Percentiles rank a stretch among this genome's conserved stretches.
These are phyloP conservation scores for Panicum virgatum DNA, from an alignment of 202 grass and related monocot species.

Conservation along the genomic window DNA sequence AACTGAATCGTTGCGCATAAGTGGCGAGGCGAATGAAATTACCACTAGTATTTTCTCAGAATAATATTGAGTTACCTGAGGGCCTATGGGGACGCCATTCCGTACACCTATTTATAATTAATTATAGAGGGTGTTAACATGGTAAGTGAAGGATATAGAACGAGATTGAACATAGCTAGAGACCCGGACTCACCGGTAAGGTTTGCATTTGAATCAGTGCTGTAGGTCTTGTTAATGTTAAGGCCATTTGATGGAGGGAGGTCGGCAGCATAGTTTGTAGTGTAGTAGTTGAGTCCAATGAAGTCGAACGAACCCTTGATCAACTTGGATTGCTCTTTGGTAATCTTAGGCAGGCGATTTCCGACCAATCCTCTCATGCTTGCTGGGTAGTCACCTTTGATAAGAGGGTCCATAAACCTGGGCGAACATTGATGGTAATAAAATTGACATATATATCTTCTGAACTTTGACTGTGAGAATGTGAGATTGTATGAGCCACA, in stretches of 20 bases:
- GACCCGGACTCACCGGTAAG: constrained; percentile 23
- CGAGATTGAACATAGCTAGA: too few relatives aligned
- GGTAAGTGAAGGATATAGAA: background rate
- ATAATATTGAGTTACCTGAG: background rate
- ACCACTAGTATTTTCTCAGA: too few relatives aligned
- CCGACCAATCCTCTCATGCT: constrained; percentile 59
- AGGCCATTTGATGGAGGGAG: constrained; percentile 35
- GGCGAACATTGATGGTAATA: background rate
- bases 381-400: constrained; percentile 49
- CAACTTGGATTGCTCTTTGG: constrained; percentile 42
- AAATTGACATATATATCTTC: too few relatives aligned
- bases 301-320: constrained; percentile 64
- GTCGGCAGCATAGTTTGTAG: constrained; percentile 38
- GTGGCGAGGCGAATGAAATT: too few relatives aligned
- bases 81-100: constrained; percentile 52
- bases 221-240: constrained; percentile 37
- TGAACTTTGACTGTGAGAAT: too few relatives aligned
- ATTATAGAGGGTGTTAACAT: background rate
- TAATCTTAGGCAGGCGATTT: constrained; percentile 50
- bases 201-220: constrained; percentile 40
- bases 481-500: background rate
- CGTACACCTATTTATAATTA: constrained; percentile 37
- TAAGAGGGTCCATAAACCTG: too few relatives aligned
- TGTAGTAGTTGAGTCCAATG: constrained; percentile 74
- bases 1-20: background rate